phyloP scores from a whole-genome alignment of 495 filamentous ascomycete genomes.

The Podospora sp. region DNA sequence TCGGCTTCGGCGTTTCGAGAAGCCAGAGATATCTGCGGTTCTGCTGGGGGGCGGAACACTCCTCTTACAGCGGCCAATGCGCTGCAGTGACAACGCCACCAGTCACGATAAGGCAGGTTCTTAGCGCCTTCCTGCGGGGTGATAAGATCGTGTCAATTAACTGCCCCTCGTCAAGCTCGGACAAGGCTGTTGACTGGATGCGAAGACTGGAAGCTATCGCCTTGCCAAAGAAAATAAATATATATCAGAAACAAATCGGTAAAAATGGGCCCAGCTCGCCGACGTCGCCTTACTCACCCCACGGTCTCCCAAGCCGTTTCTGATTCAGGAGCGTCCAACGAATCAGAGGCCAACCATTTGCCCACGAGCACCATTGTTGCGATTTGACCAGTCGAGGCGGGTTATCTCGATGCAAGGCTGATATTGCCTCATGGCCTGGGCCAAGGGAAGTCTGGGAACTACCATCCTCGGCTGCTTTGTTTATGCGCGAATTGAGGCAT shows the following conservation, averaged over 20 bases:
- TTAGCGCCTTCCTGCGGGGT: conserved; percentile 6
- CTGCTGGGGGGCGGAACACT: neutral
- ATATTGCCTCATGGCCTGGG: neutral
- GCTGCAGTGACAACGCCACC: conserved; percentile 12
- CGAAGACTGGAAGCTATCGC: neutral
- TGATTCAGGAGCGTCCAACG: conserved; percentile 5
- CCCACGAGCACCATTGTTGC: conserved; percentile 27
- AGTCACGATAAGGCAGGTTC: conserved; percentile 4
- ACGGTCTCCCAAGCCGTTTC: neutral
- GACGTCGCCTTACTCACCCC: neutral
- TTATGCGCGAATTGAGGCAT: too few species aligned
- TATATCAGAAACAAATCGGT: neutral
- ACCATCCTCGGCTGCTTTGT: too few species aligned
- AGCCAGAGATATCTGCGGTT: neutral
- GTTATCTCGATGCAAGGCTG: conserved; percentile 13
- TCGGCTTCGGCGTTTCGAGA: conserved; percentile 8
- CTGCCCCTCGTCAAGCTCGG: conserved; percentile 5
- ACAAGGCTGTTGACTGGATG: neutral
- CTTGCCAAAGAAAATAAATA: neutral
- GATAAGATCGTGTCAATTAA: conserved; percentile 3
- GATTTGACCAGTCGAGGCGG: conserved; percentile 19
- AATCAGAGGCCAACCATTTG: conserved; percentile 33
- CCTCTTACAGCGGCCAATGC: conserved; percentile 13
- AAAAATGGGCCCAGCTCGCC: neutral
- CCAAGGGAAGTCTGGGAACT: too few species aligned